A percentile compares a stretch with the other conserved stretches of the same genome.
Evolutionary conservation across 2,329 filamentous ascomycete species (phyloP).

Genomic region (Neonectria ditissima): DNA sequence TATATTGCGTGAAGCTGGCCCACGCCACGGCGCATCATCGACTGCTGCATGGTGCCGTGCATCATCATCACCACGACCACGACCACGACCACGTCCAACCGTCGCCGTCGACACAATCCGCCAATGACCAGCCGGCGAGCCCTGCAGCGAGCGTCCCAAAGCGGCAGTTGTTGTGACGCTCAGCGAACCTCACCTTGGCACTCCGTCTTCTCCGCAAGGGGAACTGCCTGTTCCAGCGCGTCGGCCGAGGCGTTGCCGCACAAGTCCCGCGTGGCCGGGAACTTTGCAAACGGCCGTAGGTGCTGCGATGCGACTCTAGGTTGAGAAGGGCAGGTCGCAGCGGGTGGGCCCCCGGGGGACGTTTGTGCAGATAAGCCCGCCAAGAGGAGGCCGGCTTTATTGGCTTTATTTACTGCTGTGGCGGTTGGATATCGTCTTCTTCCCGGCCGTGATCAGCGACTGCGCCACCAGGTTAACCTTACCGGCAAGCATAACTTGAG

Average conservation of each 20-base stretch:
- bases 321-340: conserved; percentile 46
- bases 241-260: conserved; percentile 32
- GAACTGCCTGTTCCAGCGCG: conserved; percentile 41
- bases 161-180: conserved; percentile 38
- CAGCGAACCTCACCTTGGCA: conserved; percentile 39
- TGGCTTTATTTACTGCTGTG: background rate
- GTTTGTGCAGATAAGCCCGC: conserved; percentile 39
- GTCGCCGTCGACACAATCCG: conserved; percentile 20
- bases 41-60: no score
- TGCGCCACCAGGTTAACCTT: background rate
- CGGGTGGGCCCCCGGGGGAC: background rate
- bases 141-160: conserved; percentile 34
- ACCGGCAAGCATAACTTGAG: background rate
- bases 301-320: conserved; percentile 28
- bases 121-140: conserved; percentile 18
- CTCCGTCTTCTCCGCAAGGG: conserved; percentile 16
- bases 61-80: no score
- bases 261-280: conserved; percentile 35
- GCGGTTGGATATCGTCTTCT: no score
- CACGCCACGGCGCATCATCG: background rate
- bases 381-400: background rate
- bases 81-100: no score
- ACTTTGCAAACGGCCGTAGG: conserved; percentile 39
- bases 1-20: background rate
- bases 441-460: background rate